Evolutionary conservation across 208 protist species (phyloP).

Genomic region (Crithidia bombi): DNA sequence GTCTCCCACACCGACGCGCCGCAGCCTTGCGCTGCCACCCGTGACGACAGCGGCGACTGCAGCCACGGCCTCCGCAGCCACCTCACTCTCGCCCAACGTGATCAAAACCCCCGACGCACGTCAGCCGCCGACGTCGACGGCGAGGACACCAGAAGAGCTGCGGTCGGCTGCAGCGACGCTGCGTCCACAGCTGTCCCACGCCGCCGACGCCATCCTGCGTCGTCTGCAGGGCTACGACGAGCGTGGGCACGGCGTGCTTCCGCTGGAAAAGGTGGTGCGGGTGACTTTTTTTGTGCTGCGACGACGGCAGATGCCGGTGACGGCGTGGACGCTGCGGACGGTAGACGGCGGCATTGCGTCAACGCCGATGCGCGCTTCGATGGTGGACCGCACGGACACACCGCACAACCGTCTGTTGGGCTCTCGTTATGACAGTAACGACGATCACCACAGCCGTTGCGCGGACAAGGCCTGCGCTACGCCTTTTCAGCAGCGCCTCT

Average conservation of each 20-base stretch:
- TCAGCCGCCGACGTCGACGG: conserved; percentile 4
- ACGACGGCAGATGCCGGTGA: conserved; percentile 28
- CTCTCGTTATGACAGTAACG: too few relatives aligned
- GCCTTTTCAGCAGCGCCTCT: neutral
- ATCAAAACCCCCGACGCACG: too few relatives aligned
- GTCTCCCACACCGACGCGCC: neutral
- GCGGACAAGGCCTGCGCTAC: neutral
- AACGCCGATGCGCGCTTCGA: conserved; percentile 31
- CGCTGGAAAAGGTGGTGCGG: conserved; percentile 62
- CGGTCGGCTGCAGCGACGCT: conserved; percentile 11
- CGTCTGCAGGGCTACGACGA: conserved; percentile 73
- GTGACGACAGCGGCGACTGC: neutral
- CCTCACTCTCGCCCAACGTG: neutral
- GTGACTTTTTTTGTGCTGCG: conserved; percentile 52
- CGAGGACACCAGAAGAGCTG: conserved; percentile 9
- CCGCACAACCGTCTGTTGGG: neutral
- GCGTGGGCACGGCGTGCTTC: conserved; percentile 55
- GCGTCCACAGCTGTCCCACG: conserved; percentile 31
- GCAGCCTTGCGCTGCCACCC: neutral
- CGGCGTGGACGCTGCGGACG: conserved; percentile 33
- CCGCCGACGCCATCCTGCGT: conserved; percentile 51
- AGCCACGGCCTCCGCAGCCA: neutral
- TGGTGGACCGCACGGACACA: conserved; percentile 8
- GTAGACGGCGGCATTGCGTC: conserved; percentile 23
- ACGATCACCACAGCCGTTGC: neutral